A percentile compares a stretch with the other conserved stretches of the same genome.
phyloP scores from a whole-genome alignment of 805 yeast species.

The Starmerella lactis-condensi region DNA sequence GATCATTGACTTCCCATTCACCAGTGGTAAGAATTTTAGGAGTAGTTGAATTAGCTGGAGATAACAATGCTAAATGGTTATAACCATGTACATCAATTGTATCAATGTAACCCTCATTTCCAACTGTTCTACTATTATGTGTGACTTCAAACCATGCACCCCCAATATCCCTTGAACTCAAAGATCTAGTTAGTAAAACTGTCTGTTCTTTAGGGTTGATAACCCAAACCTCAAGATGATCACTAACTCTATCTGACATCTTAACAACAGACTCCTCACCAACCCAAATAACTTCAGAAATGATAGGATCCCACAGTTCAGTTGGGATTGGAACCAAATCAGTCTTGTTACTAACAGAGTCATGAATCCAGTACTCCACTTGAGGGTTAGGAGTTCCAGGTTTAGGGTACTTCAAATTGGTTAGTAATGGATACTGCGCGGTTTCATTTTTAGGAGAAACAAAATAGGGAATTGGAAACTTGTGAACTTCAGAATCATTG shows the following conservation, averaged over 20 bases:
- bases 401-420: constrained; percentile 59
- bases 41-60: constrained; percentile 41
- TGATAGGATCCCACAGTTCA: constrained; percentile 26
- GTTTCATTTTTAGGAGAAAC: constrained; percentile 27
- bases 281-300: constrained; percentile 59
- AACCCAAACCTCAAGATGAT: constrained; percentile 37
- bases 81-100: constrained; percentile 32
- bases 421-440: constrained; percentile 37
- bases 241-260: constrained; percentile 48
- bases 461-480: constrained; percentile 56
- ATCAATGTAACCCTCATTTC: constrained; percentile 62
- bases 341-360: constrained; percentile 19
- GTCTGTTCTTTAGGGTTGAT: constrained; percentile 28
- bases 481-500: constrained; percentile 58
- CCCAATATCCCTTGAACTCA: constrained; percentile 24
- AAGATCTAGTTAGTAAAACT: constrained; percentile 31
- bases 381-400: constrained; percentile 63
- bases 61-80: constrained; percentile 67
- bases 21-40: constrained; percentile 54
- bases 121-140: constrained; percentile 38
- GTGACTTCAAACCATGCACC: constrained; percentile 67
- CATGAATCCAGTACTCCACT: constrained; percentile 36
- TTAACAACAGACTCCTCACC: constrained; percentile 38
- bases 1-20: constrained; percentile 77
- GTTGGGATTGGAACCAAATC: constrained; percentile 9